These are phyloP conservation scores for Candida adriatica DNA, from an alignment of 805 yeast genomes.

Conservation along the genomic window DNA sequence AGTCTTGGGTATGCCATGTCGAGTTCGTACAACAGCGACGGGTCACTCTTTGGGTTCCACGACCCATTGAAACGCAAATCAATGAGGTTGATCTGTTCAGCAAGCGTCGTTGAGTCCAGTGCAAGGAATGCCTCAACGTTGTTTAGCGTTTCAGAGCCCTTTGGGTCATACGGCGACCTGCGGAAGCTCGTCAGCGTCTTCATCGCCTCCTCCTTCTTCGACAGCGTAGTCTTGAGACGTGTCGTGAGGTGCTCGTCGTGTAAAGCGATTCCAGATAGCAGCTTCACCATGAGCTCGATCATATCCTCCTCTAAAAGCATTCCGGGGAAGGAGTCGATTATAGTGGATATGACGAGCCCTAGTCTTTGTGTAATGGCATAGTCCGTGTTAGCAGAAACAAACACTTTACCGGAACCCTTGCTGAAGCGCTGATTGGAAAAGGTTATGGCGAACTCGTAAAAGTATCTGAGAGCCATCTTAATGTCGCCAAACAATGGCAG, in stretches of 20 bases:
- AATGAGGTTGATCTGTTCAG: conserved; percentile 58
- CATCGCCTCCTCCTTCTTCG: conserved; percentile 42
- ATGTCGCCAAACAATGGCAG: conserved; percentile 51
- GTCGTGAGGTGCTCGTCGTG: conserved; percentile 43
- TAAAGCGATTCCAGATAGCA: conserved; percentile 43
- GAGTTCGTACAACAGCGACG: conserved; percentile 58
- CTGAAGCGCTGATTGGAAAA: conserved; percentile 7
- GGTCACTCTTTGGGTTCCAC: conserved; percentile 81
- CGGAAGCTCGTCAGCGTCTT: conserved; percentile 28
- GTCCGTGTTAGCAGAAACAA: conserved; percentile 29
- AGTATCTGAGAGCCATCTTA: conserved; percentile 34
- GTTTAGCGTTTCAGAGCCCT: conserved; percentile 22
- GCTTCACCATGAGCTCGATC: conserved; percentile 47
- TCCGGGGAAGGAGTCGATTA: conserved; percentile 58
- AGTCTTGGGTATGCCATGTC: conserved; percentile 32
- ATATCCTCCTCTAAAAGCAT: conserved; percentile 59
- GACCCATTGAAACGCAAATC: conserved; percentile 54
- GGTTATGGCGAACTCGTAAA: conserved; percentile 33
- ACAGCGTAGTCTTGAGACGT: conserved; percentile 44
- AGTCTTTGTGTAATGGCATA: conserved; percentile 43
- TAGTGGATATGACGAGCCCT: conserved; percentile 44
- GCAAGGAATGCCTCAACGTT: conserved; percentile 45
- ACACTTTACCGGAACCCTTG: conserved; percentile 14
- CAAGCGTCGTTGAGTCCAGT: conserved; percentile 45
- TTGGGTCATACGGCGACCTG: conserved; percentile 13